Evolutionary conservation across 257 asterid genomes (phyloP), one percentile per base, ranked within the genome.

Genomic region (Salvia miltiorrhiza): DNA sequence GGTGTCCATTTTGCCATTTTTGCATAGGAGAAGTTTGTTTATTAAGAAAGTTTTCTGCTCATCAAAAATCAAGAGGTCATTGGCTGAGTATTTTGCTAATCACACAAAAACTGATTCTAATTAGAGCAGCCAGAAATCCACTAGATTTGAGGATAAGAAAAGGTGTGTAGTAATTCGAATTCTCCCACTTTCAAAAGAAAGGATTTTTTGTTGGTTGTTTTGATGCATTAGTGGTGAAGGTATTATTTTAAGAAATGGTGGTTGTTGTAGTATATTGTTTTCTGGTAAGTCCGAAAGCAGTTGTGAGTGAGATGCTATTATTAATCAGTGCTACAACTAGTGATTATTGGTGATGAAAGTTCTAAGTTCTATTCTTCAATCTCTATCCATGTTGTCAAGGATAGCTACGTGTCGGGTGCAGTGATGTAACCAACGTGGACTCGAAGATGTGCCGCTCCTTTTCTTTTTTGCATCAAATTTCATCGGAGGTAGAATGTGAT

Each of bases 91-190:
- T 50, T 59, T 49, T 67, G 71, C 68, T 58, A 41, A 21, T 26
- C 59, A 70, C 83, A 82, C 85, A 53, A 80, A 80, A 54, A 69
- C 74, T 71, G 72, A 43, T 62, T 65, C 72, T 74, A 76, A 77
- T 65, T 81, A 79, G 88, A 69, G 82, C 83, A 84, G 83, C 81
- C 33, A 55, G 73, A 80, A 74, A 24, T 74, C 88, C 90, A 82
- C 87, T 79, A 73, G 24, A 61, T 44, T 71, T 23, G 4, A 53
- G 72, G 85, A 84, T 82, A 79, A 70, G 61, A 43, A 74, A 78
- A 58, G 64, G 21, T 41, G 41, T 54, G 57, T 72, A 75, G 68
- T 77, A 40, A 77, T 73, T 64, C 65, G 55, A 45, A 40, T 40
- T 64, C 71, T 65, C 78, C 80, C 79, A 78, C 85, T 72, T 74